These are phyloP conservation scores for Heliamphora exappendiculata DNA, from an alignment of 148 eudicot species.

Conservation along the genomic window DNA sequence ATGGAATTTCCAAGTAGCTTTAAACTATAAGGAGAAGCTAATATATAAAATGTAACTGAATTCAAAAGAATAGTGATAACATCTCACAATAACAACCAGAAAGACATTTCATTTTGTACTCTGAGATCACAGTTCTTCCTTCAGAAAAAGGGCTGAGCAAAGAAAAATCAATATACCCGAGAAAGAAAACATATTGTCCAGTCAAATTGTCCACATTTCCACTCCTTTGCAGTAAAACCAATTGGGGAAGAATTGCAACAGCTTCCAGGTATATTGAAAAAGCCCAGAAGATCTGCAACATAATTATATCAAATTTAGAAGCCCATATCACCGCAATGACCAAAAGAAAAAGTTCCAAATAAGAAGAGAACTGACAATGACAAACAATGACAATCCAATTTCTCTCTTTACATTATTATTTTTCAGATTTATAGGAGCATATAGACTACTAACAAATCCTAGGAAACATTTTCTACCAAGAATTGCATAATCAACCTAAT, in stretches of 20 bases:
- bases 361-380: neutral
- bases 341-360: neutral
- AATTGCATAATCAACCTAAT: neutral
- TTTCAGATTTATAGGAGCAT: neutral
- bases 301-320: neutral
- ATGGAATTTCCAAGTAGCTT: neutral
- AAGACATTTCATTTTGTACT: neutral
- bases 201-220: conserved; percentile 84
- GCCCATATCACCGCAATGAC: neutral
- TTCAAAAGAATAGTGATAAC: neutral
- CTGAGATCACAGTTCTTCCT: neutral
- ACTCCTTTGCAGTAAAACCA: conserved; percentile 78
- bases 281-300: conserved; percentile 61
- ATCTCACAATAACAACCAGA: neutral
- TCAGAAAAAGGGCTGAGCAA: neutral
- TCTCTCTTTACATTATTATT: neutral
- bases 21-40: neutral
- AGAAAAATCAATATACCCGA: conserved; percentile 43
- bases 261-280: conserved; percentile 89
- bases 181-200: conserved; percentile 74
- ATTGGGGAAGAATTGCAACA: conserved; percentile 81
- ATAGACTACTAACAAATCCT: neutral
- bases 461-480: neutral
- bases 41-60: neutral
- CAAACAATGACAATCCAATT: neutral